Evolutionary conservation across 495 filamentous ascomycete species (phyloP).

Genomic region (Neurospora africana): DNA sequence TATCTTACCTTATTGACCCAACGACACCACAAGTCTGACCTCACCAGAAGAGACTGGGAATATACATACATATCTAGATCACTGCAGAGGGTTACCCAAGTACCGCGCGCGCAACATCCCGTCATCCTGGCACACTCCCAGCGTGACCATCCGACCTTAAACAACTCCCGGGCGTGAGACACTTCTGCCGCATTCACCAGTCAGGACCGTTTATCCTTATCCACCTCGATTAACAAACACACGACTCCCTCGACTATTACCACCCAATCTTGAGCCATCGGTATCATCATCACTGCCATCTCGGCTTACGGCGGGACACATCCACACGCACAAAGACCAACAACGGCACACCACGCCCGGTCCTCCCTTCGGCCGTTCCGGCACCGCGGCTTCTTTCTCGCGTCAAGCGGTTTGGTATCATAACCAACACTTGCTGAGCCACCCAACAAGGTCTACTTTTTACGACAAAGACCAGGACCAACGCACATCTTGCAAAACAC

Average conservation of each 20-base stretch:
- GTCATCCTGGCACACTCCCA: neutral
- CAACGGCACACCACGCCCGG: neutral
- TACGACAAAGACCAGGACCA: neutral
- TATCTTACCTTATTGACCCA: neutral
- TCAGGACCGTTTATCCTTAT: neutral
- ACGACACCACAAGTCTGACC: neutral
- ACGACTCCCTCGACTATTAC: neutral
- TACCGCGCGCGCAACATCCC: neutral
- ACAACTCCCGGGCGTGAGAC: neutral
- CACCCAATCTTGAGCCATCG: neutral
- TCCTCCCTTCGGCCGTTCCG: neutral
- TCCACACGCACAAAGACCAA: neutral
- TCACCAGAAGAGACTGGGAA: neutral
- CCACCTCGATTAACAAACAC: neutral
- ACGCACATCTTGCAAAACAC: neutral
- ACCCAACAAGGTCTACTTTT: neutral
- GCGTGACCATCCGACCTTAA: neutral
- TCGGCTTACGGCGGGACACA: neutral
- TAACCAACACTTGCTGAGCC: constrained; percentile 1
- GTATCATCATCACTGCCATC: neutral
- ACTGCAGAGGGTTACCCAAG: neutral
- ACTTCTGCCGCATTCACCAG: neutral
- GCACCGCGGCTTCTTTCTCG: neutral
- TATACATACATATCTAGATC: neutral
- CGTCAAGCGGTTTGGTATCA: neutral